phyloP scores from a whole-genome alignment of 768 basidiomycete species.

The Termitomyces bulborhizus region DNA sequence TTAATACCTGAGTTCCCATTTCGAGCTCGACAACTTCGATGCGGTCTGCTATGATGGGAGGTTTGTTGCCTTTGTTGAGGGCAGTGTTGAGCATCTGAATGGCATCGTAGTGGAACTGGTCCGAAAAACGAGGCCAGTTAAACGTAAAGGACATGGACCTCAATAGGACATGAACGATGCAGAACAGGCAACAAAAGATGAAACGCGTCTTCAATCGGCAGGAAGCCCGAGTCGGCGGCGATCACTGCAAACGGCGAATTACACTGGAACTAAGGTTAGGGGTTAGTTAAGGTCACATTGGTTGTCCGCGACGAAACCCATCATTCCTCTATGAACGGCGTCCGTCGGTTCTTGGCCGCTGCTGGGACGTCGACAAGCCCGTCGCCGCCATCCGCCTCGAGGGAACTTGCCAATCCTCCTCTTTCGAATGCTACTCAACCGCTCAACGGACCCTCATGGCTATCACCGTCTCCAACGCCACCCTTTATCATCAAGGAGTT shows the following conservation, averaged over 20 bases:
- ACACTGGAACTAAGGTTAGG: slow-evolving; percentile 13
- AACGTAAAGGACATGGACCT: slow-evolving; percentile 79
- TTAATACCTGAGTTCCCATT: slow-evolving; percentile 90
- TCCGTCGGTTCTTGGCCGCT: slow-evolving; percentile 56
- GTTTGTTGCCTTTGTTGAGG: slow-evolving; percentile 95
- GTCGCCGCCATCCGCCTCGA: slow-evolving; percentile 17
- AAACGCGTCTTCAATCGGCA: slow-evolving; percentile 1
- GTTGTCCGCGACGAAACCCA: background rate
- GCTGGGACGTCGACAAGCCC: slow-evolving; percentile 21
- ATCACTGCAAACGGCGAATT: background rate
- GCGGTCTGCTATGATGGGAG: slow-evolving; percentile 93
- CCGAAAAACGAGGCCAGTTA: slow-evolving; percentile 95
- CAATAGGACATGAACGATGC: slow-evolving; percentile 5
- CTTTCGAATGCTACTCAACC: slow-evolving; percentile 19
- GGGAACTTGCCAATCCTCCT: slow-evolving; percentile 17
- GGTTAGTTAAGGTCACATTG: slow-evolving; percentile 13
- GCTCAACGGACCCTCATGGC: slow-evolving; percentile 34
- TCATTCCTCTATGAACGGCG: slow-evolving; percentile 55
- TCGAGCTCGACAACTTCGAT: slow-evolving; percentile 99
- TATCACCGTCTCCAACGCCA: slow-evolving; percentile 38
- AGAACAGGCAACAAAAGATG: background rate
- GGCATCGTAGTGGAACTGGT: slow-evolving; percentile 94
- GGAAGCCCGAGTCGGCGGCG: background rate
- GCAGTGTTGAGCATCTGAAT: slow-evolving; percentile 96
- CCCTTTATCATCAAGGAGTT: slow-evolving; percentile 47